Conservation (phyloP, 1,284 basidiomycete species). For the Ustilago vetiveriae region DNA sequence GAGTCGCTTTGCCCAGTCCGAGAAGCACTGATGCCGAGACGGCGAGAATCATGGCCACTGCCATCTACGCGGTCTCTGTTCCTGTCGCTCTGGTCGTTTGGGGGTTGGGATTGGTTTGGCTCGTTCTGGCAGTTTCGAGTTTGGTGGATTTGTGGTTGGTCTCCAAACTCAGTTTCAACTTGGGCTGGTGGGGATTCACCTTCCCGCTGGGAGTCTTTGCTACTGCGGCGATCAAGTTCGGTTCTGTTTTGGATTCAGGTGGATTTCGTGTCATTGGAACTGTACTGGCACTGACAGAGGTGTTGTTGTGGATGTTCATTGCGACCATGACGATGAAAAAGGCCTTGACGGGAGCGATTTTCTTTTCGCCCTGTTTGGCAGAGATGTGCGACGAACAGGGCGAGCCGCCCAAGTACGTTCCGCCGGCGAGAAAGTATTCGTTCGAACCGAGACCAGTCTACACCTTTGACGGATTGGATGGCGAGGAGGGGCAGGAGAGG, state of each 20-base stretch:
- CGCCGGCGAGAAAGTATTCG: conserved; percentile 41
- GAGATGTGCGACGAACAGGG: conserved; percentile 42
- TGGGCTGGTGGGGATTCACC: conserved; percentile 58
- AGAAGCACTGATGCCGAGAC: conserved; percentile 17
- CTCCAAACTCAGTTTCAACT: conserved; percentile 51
- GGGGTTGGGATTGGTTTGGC: conserved; percentile 70
- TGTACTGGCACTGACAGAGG: conserved; percentile 39
- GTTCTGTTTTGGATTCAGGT: conserved; percentile 43
- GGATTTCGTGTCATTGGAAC: conserved; percentile 50
- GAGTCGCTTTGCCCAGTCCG: conserved; percentile 16
- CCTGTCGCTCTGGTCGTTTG: conserved; percentile 68
- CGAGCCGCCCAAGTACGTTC: conserved; percentile 41
- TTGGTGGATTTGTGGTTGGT: conserved; percentile 52
- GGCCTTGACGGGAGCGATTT: conserved; percentile 34
- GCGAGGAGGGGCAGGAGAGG: neutral
- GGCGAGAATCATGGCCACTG: conserved; percentile 46
- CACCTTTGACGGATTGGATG: conserved; percentile 8
- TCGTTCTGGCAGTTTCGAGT: conserved; percentile 67
- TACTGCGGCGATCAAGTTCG: conserved; percentile 46
- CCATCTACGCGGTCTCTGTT: conserved; percentile 44
- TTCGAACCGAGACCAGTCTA: conserved; percentile 31
- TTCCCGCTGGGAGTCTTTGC: conserved; percentile 61
- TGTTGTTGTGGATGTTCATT: conserved; percentile 49
- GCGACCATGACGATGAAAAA: conserved; percentile 23
- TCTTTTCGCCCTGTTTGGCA: conserved; percentile 53